Base-by-base conservation (phyloP, 2,329 filamentous ascomycete species). In the Torrubiella hemipterigena region DNA sequence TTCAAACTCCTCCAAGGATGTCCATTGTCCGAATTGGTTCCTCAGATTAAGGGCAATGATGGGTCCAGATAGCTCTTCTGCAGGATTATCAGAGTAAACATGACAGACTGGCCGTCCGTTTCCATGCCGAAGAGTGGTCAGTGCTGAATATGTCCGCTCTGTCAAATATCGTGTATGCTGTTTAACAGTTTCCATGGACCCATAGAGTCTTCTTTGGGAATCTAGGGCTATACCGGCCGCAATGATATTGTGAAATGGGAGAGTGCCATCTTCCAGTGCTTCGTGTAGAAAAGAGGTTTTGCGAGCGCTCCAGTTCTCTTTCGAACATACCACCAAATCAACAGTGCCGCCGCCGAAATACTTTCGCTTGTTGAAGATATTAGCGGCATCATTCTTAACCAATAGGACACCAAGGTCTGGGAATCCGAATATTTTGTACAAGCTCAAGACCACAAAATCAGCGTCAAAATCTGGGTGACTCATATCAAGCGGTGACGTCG, bases 381-480 rank as follows among this genome's bases (percentile, higher is more conserved):
- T 52, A 6, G 71, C 73, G 10, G 81, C 72, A 19, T 72, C 65
- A 43, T 83, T 86, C 25, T 81, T 75, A 10, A 96, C 75, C 18
- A 96, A 75, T 35, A 98, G 58, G 2, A 78, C 86, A 2, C 89
- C 89, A 3, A 96, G 63, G 49, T 96, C 84, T 0, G 89, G 89
- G 41, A 95, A 95, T 2, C 91, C 89, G 52, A 96, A 96, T n/a
- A 95, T 87, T 53, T 96, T 98, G 60, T 95, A 93, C 40, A 96
- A 76, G 52, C 87, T 95, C 25, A 96, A 48, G 0, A 84, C 81
- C 0, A 74, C 79, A 42, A 96, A 96, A 51, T 96, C 89, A 2
- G 89, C 82, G 1, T 80, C 75, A 1, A 56, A 49, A 0, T 62
- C 58, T 0, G 65, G 43, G 42, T 81, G 58, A 33, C 72, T 63